Base-by-base conservation (phyloP, 1,284 basidiomycete genomes). In the Malassezia restricta region DNA sequence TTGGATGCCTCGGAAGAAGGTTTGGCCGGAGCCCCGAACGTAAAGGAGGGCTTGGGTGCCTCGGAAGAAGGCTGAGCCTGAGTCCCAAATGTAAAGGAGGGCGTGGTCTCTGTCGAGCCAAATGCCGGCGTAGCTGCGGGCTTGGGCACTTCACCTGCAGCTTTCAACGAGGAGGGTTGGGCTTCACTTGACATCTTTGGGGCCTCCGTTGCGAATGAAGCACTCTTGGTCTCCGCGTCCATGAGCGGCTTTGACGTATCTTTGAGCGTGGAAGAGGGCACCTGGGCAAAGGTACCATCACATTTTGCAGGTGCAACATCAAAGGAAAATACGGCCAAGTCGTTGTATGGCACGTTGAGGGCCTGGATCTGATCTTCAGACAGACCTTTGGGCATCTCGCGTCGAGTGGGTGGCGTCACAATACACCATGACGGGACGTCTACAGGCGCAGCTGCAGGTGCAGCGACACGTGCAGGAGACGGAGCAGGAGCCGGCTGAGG, bases 321-420 rank as follows among this genome's bases (percentile, higher is more conserved):
- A 17, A 54, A 54, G 14, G 52, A 20, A 40, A 44, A 54, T 12
- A 38, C 43, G 8, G 52, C 47, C 17, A 54, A 38, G 3, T 39
- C 27, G 7, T 43, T 37, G 35, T 43, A 45, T 3, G 45, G 24
- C 17, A 48, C 33, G 1, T 31, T 7, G 6, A 24, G 15, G 5
- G 52, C 52, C 14, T 33, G 14, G 15, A 11, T 8, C 20, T 38
- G 15, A 3, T 37, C 52, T 3, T 31, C 35, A 3, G 45, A 39
- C 6, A 27, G 14, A 14, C 4, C 12, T 4, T 14, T n/a, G 17
- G 40, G 38, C 27, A 28, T 8, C 3, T 14, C n/a, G 7, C 39
- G 43, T 32, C 38, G 31, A 31, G 15, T 8, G 1, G 49, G 49
- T 11, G 49, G 33, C 7, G 20, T 27, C 3, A 51, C 5, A 17